These are phyloP conservation scores for Imleria badia DNA, from an alignment of 768 basidiomycete species.

Conservation along the genomic window DNA sequence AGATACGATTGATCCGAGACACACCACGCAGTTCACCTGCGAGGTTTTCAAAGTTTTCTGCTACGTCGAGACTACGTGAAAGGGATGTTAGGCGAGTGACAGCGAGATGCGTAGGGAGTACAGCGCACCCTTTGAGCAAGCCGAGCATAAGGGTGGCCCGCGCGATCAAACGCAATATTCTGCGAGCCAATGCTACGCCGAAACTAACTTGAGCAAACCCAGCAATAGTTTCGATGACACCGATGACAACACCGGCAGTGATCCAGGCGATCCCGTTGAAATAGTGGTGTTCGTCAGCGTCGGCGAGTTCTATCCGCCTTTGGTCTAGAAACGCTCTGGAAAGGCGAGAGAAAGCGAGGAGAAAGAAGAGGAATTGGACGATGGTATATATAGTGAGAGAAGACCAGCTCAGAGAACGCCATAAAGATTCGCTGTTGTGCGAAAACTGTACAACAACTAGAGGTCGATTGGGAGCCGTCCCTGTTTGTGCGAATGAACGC, in stretches of 20 bases:
- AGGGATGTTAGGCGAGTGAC: not conserved
- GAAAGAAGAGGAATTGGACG: slow-evolving; percentile 60
- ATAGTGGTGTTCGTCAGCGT: slow-evolving; percentile 44
- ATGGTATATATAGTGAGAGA: slow-evolving; percentile 58
- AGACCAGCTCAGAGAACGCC: slow-evolving; percentile 58
- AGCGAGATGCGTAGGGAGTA: not conserved
- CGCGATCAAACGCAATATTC: slow-evolving; percentile 54
- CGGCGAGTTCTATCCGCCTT: slow-evolving; percentile 48
- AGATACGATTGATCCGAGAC: slow-evolving; percentile 31
- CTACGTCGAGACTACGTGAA: slow-evolving; percentile 45
- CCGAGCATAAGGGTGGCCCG: slow-evolving; percentile 61
- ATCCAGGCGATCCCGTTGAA: slow-evolving; percentile 69
- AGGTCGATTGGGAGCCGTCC: not conserved
- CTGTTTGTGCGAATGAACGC: slow-evolving; percentile 9
- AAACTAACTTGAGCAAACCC: slow-evolving; percentile 62
- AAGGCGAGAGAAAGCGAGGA: slow-evolving; percentile 59
- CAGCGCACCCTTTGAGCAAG: slow-evolving; percentile 62
- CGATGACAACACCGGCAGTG: slow-evolving; percentile 56
- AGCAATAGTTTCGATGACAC: slow-evolving; percentile 60
- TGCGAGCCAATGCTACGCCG: slow-evolving; percentile 50
- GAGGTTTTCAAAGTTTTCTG: slow-evolving; percentile 54
- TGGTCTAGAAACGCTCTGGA: slow-evolving; percentile 48
- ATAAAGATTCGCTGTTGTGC: slow-evolving; percentile 36
- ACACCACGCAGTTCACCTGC: slow-evolving; percentile 36
- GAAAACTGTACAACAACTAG: slow-evolving; percentile 47